A percentile compares a stretch with the other conserved stretches of the same genome.
Evolutionary conservation across 2,329 filamentous ascomycete genomes (phyloP).

Genomic region (Talaromyces atroroseus): DNA sequence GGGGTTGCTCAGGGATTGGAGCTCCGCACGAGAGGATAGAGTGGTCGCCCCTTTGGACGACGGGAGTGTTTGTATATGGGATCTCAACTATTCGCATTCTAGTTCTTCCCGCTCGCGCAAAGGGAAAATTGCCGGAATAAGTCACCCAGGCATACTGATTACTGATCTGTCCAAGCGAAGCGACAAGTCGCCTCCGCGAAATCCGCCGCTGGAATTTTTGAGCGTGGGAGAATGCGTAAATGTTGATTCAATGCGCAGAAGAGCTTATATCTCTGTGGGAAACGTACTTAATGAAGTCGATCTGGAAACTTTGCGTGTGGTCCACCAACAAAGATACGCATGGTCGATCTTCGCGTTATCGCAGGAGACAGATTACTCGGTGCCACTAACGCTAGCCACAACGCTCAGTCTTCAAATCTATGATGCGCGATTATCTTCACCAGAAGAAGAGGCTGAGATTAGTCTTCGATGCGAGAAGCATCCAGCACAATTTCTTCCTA

Average conservation of each 20-base stretch:
- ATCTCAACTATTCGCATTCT: slow-evolving; percentile 49
- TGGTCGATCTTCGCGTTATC: slow-evolving; percentile 82
- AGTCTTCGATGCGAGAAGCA: slow-evolving; percentile 30
- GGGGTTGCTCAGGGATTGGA: slow-evolving; percentile 57
- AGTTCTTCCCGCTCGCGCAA: slow-evolving; percentile 37
- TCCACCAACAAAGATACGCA: slow-evolving; percentile 67
- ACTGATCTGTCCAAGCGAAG: slow-evolving; percentile 62
- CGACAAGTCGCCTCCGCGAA: slow-evolving; percentile 22
- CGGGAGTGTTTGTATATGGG: slow-evolving; percentile 83
- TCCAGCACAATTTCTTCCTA: slow-evolving; percentile 20
- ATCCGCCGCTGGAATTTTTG: slow-evolving; percentile 28
- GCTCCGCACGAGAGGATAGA: slow-evolving; percentile 49
- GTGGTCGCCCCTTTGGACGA: slow-evolving; percentile 78
- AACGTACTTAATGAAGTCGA: slow-evolving; percentile 77
- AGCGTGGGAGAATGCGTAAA: slow-evolving; percentile 74
- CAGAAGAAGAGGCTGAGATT: slow-evolving; percentile 32
- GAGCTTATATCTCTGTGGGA: slow-evolving; percentile 75
- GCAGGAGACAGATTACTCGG: slow-evolving; percentile 54
- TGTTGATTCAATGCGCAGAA: slow-evolving; percentile 61
- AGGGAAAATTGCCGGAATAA: slow-evolving; percentile 58
- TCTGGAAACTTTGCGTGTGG: slow-evolving; percentile 63
- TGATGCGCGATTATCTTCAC: slow-evolving; percentile 56
- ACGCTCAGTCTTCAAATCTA: slow-evolving; percentile 75
- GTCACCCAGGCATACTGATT: slow-evolving; percentile 62
- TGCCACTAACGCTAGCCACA: slow-evolving; percentile 79